Percentiles rank a stretch among this genome's conserved stretches.
Conservation (phyloP, 192 early-diverging fungal genomes). For the Podila epigama region DNA sequence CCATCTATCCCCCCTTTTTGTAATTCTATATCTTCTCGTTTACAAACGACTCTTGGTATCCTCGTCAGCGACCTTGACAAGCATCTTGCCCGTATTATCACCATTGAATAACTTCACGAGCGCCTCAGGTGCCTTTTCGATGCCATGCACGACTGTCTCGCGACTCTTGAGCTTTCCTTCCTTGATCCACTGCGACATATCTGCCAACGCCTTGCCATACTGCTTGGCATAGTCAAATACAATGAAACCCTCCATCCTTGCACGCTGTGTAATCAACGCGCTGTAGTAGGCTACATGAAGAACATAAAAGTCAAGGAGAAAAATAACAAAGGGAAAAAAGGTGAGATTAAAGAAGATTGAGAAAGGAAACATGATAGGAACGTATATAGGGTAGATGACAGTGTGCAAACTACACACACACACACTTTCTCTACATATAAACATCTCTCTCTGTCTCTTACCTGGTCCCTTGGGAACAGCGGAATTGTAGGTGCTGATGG, state of each 20-base stretch:
- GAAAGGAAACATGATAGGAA: no score
- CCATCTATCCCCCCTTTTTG: background rate
- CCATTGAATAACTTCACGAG: slow-evolving; percentile 59
- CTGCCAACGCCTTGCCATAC: slow-evolving; percentile 47
- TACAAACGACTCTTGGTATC: slow-evolving; percentile 43
- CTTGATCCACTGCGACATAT: slow-evolving; percentile 56
- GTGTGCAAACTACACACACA: no score
- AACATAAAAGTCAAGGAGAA: background rate
- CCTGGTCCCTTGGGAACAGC: slow-evolving; percentile 47
- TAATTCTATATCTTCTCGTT: no score
- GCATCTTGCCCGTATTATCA: slow-evolving; percentile 61
- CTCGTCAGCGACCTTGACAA: slow-evolving; percentile 54
- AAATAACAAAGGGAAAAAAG: background rate
- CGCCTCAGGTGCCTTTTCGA: slow-evolving; percentile 59
- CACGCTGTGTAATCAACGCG: slow-evolving; percentile 55
- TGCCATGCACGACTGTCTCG: slow-evolving; percentile 52
- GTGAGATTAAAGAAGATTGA: background rate
- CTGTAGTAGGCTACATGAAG: slow-evolving; percentile 33
- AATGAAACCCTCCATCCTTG: slow-evolving; percentile 62
- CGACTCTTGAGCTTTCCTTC: slow-evolving; percentile 54
- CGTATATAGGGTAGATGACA: no score
- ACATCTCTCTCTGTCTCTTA: background rate
- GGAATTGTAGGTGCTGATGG: slow-evolving; percentile 59
- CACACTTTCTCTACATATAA: no score
- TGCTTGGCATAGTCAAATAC: slow-evolving; percentile 50